Evolutionary conservation across 2,329 filamentous ascomycete species (phyloP).

Genomic region (Huntiella bhutanensis): DNA sequence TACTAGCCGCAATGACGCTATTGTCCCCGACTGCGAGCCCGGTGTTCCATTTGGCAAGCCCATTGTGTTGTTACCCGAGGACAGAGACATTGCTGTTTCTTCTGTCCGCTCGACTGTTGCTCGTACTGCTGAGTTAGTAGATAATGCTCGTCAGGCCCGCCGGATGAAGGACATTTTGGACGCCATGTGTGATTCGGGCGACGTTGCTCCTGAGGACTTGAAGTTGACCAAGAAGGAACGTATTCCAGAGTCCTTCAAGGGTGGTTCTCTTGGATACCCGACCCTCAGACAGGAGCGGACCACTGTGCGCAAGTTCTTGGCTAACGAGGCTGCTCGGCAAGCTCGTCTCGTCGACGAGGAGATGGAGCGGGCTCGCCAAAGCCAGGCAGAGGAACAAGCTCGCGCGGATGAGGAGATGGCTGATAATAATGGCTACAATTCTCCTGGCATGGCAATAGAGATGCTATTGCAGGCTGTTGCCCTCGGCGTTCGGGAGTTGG

Average conservation of each 20-base stretch:
- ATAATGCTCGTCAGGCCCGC: slow-evolving; percentile 18
- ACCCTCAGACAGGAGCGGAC: slow-evolving; percentile 4
- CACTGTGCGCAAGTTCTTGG: slow-evolving; percentile 6
- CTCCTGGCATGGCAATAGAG: too few relatives aligned
- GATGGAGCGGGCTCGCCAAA: background rate
- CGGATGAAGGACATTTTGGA: slow-evolving; percentile 20
- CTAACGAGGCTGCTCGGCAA: slow-evolving; percentile 1
- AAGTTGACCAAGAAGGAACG: slow-evolving; percentile 17
- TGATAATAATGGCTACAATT: background rate
- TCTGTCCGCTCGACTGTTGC: slow-evolving; percentile 26
- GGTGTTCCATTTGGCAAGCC: slow-evolving; percentile 26
- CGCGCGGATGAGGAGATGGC: background rate
- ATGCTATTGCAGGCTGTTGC: background rate
- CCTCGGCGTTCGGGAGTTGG: background rate
- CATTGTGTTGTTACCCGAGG: slow-evolving; percentile 29
- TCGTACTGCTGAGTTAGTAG: slow-evolving; percentile 19
- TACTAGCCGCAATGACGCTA: slow-evolving; percentile 25
- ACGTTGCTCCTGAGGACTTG: slow-evolving; percentile 16
- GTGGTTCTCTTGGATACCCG: slow-evolving; percentile 8
- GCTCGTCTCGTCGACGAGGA: background rate
- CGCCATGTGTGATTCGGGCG: slow-evolving; percentile 21
- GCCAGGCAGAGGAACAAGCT: background rate
- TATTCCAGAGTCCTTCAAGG: slow-evolving; percentile 6
- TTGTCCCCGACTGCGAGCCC: slow-evolving; percentile 14
- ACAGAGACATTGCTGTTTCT: slow-evolving; percentile 26